Conservation (phyloP, 148 eudicot species). For the Gaultheria prostrata region DNA sequence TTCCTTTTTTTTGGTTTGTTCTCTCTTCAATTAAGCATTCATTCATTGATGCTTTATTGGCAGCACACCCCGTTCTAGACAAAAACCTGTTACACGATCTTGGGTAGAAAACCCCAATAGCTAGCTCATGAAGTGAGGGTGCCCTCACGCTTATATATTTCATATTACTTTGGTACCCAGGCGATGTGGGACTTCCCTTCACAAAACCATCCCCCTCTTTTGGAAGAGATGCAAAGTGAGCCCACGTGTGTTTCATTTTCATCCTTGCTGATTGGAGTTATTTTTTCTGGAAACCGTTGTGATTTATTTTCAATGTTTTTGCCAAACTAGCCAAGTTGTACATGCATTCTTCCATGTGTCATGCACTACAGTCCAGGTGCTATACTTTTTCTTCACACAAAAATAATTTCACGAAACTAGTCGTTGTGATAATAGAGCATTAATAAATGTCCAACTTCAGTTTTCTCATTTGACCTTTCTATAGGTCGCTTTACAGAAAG, state of each 20-base stretch:
- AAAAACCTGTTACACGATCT: neutral
- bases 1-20: neutral
- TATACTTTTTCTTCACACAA: neutral
- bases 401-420: neutral
- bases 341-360: neutral
- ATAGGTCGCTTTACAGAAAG: neutral
- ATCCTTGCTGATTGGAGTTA: no score
- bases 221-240: neutral
- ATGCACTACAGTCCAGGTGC: neutral
- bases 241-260: neutral
- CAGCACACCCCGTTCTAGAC: neutral
- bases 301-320: neutral
- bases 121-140: no score
- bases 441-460: neutral
- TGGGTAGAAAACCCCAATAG: no score
- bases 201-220: neutral
- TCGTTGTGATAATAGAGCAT: neutral
- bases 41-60: neutral
- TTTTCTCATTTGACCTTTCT: neutral
- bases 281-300: neutral
- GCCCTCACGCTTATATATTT: no score
- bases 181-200: no score
- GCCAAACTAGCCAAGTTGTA: neutral
- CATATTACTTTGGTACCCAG: no score
- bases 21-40: neutral